Conservation (phyloP, 2,329 filamentous ascomycete genomes). For the Hypoxylon sp. region DNA sequence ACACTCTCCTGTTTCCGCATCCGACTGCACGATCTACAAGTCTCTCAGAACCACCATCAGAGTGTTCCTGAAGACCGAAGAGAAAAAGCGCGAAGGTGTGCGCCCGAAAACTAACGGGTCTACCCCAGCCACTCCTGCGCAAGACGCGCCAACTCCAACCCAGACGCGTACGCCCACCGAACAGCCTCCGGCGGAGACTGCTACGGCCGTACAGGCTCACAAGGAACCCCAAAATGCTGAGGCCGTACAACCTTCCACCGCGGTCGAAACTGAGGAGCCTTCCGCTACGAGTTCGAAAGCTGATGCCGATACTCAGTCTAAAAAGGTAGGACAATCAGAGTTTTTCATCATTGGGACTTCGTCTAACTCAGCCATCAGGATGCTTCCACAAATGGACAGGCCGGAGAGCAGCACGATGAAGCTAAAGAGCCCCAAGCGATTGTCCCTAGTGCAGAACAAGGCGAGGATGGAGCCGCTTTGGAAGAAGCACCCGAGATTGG, state of each 20-base stretch:
- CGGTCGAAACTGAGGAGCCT: constrained; percentile 16
- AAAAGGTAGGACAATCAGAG: constrained; percentile 27
- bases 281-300: constrained; percentile 23
- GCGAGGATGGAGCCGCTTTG: constrained; percentile 42
- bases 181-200: constrained; percentile 37
- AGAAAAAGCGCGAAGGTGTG: constrained; percentile 84
- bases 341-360: background rate
- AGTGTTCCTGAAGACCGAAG: constrained; percentile 89
- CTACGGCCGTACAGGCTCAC: constrained; percentile 14
- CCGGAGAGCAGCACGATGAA: constrained; percentile 22
- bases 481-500: constrained; percentile 48
- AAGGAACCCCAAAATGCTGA: constrained; percentile 33
- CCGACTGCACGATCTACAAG: constrained; percentile 90
- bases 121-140: constrained; percentile 57
- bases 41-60: constrained; percentile 91
- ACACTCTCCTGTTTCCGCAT: constrained; percentile 86
- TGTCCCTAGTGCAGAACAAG: constrained; percentile 42
- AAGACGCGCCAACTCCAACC: constrained; percentile 54
- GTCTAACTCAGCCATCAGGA: constrained; percentile 31
- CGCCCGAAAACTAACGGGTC: constrained; percentile 62
- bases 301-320: constrained; percentile 27
- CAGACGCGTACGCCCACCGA: constrained; percentile 48
- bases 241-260: constrained; percentile 10
- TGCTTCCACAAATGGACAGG: constrained; percentile 20
- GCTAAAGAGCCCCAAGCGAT: constrained; percentile 36